Evolutionary conservation across 768 basidiomycete genomes (phyloP).

Genomic region (Mycena albidolilacea): DNA sequence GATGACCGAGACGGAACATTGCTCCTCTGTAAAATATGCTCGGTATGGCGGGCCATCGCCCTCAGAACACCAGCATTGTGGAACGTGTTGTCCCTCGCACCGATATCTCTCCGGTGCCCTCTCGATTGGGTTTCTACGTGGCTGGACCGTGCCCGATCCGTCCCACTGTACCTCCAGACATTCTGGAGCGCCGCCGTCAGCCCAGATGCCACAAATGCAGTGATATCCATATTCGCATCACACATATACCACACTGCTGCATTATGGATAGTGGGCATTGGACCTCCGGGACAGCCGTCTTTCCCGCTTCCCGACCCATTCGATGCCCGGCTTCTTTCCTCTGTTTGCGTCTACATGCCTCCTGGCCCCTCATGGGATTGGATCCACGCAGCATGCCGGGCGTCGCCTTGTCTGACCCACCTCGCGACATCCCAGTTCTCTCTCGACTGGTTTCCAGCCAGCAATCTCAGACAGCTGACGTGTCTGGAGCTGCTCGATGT

Average conservation of each 20-base stretch:
- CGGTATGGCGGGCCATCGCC: slow-evolving; percentile 26
- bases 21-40: slow-evolving; percentile 25
- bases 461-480: slow-evolving; percentile 18
- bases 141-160: slow-evolving; percentile 32
- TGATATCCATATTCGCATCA: slow-evolving; percentile 6
- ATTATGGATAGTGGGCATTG: slow-evolving; percentile 22
- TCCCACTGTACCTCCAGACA: slow-evolving; percentile 28
- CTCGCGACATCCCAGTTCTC: slow-evolving; percentile 13
- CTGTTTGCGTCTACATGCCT: slow-evolving; percentile 18
- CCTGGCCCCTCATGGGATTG: slow-evolving; percentile 23
- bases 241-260: slow-evolving; percentile 28
- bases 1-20: slow-evolving; percentile 30
- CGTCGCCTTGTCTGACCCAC: slow-evolving; percentile 19
- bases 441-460: slow-evolving; percentile 25
- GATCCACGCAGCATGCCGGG: slow-evolving; percentile 22
- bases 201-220: slow-evolving; percentile 8
- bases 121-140: slow-evolving; percentile 31
- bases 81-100: slow-evolving; percentile 13
- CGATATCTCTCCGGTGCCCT: neutral
- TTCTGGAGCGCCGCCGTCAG: slow-evolving; percentile 11
- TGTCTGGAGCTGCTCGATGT: neutral
- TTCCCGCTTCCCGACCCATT: slow-evolving; percentile 2
- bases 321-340: slow-evolving; percentile 20
- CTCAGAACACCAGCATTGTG: slow-evolving; percentile 29
- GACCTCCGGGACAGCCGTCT: neutral